Base-by-base conservation (phyloP, 257 asterid genomes). In the Cynanchum wilfordii region DNA sequence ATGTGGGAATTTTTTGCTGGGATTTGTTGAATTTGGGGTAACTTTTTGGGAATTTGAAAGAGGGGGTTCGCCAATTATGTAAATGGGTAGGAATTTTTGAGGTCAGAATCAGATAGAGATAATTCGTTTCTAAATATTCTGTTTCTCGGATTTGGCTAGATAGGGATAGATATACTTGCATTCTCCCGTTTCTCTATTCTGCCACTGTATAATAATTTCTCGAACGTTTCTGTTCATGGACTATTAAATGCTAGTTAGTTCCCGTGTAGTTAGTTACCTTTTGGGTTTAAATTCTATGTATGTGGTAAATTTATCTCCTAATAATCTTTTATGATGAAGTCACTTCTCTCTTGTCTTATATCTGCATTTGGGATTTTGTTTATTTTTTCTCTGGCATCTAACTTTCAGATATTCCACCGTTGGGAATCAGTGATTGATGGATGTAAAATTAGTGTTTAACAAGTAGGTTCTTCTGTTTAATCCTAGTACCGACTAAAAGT, bases 1-100 rank as follows among this genome's bases (percentile, higher is more conserved):
- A 70, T 78, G 74, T 57, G 76, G 71, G 71, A 76, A 55, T 2
- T 51, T 54, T 73, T 62, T 52, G 85, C 72, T 74, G 72, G 58
- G 71, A 42, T 84, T 74, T 42, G 70, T 79, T 74, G 76, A 69
- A 63, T 42, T 72, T 80, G 40, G 77, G 77, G 27, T 22, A 57
- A 9, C 60, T 55, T 67, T 62, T 66, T 70, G 38, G 77, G 11
- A 33, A 33, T 57, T 80, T 76, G 66, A 36, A 24, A 36, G 8
- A 29, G 62, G 68, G 63, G 25, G 64, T 25, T 44, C 40, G 8
- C 29, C 13, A 30, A 5, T 36, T 17, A 11, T 55, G 33, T n/a
- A 11, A 17, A 16, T 55, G 13, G 5, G 2, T 25, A 59, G 45
- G 65, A n/a, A 45, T 51, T 30, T 13, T 20, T 36, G 20, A 1